Evolutionary conservation across 495 filamentous ascomycete genomes (phyloP).

Genomic region (Podospora conica): DNA sequence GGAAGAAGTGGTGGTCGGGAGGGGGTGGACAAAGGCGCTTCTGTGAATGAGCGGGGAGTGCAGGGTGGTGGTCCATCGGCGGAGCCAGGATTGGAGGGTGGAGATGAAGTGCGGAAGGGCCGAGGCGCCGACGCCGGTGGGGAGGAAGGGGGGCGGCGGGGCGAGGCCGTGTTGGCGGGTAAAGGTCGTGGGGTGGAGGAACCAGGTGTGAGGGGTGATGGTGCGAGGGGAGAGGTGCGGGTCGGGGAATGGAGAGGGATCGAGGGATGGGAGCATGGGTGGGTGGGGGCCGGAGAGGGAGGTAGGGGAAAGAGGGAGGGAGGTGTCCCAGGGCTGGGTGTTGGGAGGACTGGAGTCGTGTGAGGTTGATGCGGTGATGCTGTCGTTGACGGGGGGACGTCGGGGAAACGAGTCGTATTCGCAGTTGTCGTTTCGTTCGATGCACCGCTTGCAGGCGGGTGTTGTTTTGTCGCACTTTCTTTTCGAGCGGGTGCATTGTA

Average conservation of each 20-base stretch:
- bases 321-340: not conserved
- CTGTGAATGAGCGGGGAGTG: conserved; percentile 35
- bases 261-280: not conserved
- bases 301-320: not conserved
- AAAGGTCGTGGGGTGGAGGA: not conserved
- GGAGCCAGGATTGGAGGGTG: conserved; percentile 21
- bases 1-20: conserved; percentile 29
- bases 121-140: conserved; percentile 12
- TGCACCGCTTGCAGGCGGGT: conserved; percentile 38
- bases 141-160: not conserved
- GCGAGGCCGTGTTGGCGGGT: not conserved
- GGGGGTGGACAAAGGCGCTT: conserved; percentile 25
- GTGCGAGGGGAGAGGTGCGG: not conserved
- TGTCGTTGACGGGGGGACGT: not conserved
- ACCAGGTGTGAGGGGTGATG: not conserved
- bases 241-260: not conserved
- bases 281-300: not conserved
- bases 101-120: conserved; percentile 20
- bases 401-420: conserved; percentile 24
- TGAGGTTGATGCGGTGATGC: not conserved
- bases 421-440: conserved; percentile 30
- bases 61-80: conserved; percentile 20
- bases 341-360: too few relatives aligned
- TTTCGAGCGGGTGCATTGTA: conserved; percentile 39
- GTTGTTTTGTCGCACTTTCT: conserved; percentile 39